These are phyloP conservation scores for Cenchrus americanus DNA, from an alignment of 176 grass and related monocot species.

Conservation along the genomic window DNA sequence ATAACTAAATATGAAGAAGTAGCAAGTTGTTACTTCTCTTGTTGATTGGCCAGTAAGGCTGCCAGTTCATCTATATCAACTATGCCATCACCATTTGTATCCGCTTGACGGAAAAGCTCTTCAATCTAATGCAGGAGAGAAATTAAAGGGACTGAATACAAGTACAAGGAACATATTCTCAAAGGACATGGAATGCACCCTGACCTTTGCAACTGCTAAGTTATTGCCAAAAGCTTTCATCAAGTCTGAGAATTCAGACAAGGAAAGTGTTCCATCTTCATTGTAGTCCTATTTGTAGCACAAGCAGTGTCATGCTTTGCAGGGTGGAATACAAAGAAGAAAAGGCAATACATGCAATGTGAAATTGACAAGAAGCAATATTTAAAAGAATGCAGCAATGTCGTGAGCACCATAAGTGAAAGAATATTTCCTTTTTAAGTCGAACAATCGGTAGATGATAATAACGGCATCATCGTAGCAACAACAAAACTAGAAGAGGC, in stretches of 20 bases:
- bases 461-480: not conserved
- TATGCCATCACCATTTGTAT: slow-evolving; percentile 89
- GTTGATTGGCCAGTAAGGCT: slow-evolving; percentile 74
- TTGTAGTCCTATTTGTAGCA: slow-evolving; percentile 77
- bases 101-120: slow-evolving; percentile 84
- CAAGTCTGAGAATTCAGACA: slow-evolving; percentile 85
- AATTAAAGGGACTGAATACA: slow-evolving; percentile 20
- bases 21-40: slow-evolving; percentile 72
- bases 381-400: not conserved
- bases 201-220: slow-evolving; percentile 75
- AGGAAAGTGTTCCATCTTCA: slow-evolving; percentile 67
- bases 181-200: slow-evolving; percentile 15
- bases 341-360: slow-evolving; percentile 28
- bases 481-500: slow-evolving; percentile 1
- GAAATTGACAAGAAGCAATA: slow-evolving; percentile 26
- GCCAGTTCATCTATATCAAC: slow-evolving; percentile 97
- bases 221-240: slow-evolving; percentile 93
- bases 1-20: slow-evolving; percentile 26
- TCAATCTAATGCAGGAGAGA: slow-evolving; percentile 59
- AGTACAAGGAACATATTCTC: slow-evolving; percentile 29
- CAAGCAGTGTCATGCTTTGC: slow-evolving; percentile 1
- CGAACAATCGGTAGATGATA: not conserved
- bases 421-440: not conserved
- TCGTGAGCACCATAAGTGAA: not conserved
- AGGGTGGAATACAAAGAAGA: slow-evolving; percentile 30